Evolutionary conservation across 139 green algal genomes (phyloP).

Genomic region (Closterium sp.): DNA sequence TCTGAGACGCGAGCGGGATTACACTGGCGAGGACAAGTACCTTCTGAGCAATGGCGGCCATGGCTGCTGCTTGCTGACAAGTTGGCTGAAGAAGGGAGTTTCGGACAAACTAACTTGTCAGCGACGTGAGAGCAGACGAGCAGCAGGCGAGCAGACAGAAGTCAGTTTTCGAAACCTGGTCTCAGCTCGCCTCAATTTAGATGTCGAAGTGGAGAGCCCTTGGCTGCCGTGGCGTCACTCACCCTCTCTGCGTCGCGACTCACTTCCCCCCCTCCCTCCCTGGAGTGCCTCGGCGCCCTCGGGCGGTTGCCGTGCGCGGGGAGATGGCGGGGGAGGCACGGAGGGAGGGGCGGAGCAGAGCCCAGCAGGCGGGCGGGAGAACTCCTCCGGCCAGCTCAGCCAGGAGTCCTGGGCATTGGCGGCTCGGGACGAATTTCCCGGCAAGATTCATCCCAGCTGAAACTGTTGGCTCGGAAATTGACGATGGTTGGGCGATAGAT

Average conservation of each 20-base stretch:
- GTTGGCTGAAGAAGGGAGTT: neutral
- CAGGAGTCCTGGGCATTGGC: too few relatives aligned
- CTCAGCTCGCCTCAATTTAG: neutral
- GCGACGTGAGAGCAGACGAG: neutral
- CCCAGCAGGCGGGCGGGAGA: too few relatives aligned
- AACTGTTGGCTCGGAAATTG: neutral
- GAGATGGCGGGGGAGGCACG: too few relatives aligned
- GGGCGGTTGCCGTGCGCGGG: too few relatives aligned
- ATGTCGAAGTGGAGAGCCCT: too few relatives aligned
- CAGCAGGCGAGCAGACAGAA: neutral
- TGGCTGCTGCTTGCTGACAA: neutral
- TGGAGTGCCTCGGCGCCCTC: too few relatives aligned
- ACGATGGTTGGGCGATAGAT: neutral
- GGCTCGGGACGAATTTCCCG: neutral
- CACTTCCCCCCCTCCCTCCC: too few relatives aligned
- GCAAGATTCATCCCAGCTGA: neutral
- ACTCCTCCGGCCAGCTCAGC: too few relatives aligned
- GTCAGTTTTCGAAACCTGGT: neutral
- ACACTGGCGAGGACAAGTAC: neutral
- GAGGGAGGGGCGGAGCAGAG: too few relatives aligned
- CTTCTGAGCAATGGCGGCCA: neutral
- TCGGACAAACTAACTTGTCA: neutral
- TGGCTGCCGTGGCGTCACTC: too few relatives aligned
- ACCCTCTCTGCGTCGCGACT: too few relatives aligned
- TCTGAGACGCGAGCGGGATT: neutral